phyloP scores from a whole-genome alignment of 192 early-diverging fungal genomes.

The Backusella psychrophila region DNA sequence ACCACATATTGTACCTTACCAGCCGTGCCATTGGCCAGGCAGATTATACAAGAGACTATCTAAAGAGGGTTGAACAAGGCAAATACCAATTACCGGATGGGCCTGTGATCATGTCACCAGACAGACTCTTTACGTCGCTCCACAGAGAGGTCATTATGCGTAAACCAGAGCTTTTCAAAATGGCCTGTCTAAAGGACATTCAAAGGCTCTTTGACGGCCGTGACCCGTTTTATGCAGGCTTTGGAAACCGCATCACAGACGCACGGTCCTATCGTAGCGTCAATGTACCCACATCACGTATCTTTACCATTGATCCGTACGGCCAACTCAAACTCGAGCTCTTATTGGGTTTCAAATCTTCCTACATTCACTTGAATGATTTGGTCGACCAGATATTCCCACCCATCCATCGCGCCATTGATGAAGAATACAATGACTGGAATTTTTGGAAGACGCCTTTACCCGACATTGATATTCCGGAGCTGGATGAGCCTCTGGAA shows the following conservation, averaged over 20 bases:
- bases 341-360: conserved; percentile 81
- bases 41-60: conserved; percentile 87
- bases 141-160: conserved; percentile 94
- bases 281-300: conserved; percentile 87
- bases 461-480: conserved; percentile 49
- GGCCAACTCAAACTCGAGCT: conserved; percentile 93
- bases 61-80: conserved; percentile 86
- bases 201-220: conserved; percentile 78
- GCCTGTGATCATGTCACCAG: conserved; percentile 94
- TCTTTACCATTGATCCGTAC: conserved; percentile 94
- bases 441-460: conserved; percentile 72
- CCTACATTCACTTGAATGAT: conserved; percentile 87
- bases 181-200: conserved; percentile 91
- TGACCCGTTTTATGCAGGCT: conserved; percentile 94
- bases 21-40: conserved; percentile 94
- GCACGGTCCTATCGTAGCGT: conserved; percentile 93
- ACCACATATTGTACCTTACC: conserved; percentile 94
- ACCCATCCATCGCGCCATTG: conserved; percentile 53
- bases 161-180: conserved; percentile 96
- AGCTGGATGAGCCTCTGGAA: conserved; percentile 12
- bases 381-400: conserved; percentile 98
- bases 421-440: conserved; percentile 81
- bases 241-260: conserved; percentile 90
- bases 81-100: conserved; percentile 89
- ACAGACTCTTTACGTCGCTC: conserved; percentile 88